Percentiles rank a stretch among this genome's conserved stretches.
These are phyloP conservation scores for Exophiala sp. DNA, from an alignment of 2,329 filamentous ascomycete species.

Conservation along the genomic window DNA sequence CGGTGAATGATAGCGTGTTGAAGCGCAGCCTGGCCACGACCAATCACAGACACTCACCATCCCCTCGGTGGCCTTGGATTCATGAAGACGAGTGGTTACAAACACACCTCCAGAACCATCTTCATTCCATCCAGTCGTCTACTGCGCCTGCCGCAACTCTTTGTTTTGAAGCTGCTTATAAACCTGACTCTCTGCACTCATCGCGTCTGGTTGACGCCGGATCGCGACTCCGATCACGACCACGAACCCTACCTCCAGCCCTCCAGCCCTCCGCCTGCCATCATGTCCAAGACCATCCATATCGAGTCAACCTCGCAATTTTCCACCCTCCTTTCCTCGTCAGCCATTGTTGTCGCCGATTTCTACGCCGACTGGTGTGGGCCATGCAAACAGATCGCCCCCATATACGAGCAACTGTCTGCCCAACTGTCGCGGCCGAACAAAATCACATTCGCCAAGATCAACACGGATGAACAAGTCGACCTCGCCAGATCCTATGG, in stretches of 20 bases:
- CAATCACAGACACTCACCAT: no score
- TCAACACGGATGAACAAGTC: conserved; percentile 73
- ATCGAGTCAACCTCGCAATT: conserved; percentile 65
- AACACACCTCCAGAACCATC: no score
- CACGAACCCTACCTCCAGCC: neutral
- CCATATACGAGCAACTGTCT: conserved; percentile 73
- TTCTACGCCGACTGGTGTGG: conserved; percentile 87
- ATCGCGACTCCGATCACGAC: neutral
- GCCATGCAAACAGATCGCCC: conserved; percentile 77
- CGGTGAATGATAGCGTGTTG: conserved; percentile 2
- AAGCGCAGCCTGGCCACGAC: neutral
- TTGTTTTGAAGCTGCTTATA: no score
- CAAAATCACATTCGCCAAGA: conserved; percentile 75
- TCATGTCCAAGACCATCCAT: conserved; percentile 40
- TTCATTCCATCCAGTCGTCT: no score
- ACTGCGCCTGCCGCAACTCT: no score
- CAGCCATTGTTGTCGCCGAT: conserved; percentile 76
- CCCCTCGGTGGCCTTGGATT: no score
- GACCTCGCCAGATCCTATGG: conserved; percentile 68
- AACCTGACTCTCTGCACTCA: no score
- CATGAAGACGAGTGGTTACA: no score
- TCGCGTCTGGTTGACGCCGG: neutral
- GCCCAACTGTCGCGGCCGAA: conserved; percentile 63
- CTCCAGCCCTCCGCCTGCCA: conserved; percentile 19
- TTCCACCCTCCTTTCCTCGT: conserved; percentile 60